Conservation (phyloP, 2,329 filamentous ascomycete genomes). For the Thielaviopsis ethacetica region DNA sequence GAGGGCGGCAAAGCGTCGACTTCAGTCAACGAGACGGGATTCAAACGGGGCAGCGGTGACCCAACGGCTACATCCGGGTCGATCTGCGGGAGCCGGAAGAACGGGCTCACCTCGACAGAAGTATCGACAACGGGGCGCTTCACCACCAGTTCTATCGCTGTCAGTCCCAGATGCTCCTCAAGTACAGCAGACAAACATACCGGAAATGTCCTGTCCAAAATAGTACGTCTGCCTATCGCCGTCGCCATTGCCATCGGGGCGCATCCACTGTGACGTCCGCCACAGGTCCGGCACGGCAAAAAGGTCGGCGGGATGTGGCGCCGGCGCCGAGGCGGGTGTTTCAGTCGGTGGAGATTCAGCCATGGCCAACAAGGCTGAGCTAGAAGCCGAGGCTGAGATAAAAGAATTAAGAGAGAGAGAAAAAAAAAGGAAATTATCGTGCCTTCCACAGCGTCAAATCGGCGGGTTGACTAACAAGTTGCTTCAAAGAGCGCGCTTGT, state of each 20-base stretch:
- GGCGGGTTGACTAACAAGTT: not conserved
- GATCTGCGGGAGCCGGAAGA: constrained; percentile 10
- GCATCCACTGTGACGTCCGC: constrained; percentile 35
- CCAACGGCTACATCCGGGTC: constrained; percentile 2
- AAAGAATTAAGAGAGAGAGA: not conserved
- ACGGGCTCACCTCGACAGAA: constrained; percentile 6
- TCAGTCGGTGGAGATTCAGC: not conserved
- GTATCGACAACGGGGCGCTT: constrained; percentile 2
- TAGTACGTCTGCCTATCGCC: constrained; percentile 19
- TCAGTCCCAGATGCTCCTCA: not conserved
- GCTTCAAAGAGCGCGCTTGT: not conserved
- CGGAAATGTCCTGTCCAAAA: constrained; percentile 25
- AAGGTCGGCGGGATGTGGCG: constrained; percentile 30
- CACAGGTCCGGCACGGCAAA: constrained; percentile 50
- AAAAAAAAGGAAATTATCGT: too few species aligned
- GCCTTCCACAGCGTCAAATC: too few species aligned
- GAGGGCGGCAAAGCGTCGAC: not conserved
- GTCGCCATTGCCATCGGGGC: constrained; percentile 15
- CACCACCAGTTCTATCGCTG: not conserved
- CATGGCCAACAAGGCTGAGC: not conserved
- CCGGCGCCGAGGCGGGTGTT: not conserved
- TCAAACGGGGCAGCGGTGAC: not conserved
- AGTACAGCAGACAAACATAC: not conserved
- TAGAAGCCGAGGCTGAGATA: not conserved
- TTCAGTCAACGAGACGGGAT: not conserved